Percentiles rank a stretch among this genome's conserved stretches.
Evolutionary conservation across 2,329 filamentous ascomycete genomes (phyloP).

Genomic region (Trichoderma polysporum): DNA sequence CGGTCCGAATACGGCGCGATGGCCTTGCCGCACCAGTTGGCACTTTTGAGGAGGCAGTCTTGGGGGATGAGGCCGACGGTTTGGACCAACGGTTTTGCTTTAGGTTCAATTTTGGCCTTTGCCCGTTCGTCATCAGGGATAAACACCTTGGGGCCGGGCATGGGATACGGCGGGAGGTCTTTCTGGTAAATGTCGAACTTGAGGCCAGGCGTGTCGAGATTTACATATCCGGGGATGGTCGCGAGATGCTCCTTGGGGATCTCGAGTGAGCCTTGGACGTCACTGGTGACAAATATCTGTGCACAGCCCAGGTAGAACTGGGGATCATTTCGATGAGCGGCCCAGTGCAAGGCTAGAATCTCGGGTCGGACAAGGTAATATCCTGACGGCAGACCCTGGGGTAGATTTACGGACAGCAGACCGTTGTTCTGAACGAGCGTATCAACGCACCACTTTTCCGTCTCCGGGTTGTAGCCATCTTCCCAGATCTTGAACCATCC

Average conservation of each 20-base stretch:
- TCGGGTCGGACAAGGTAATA: conserved; percentile 73
- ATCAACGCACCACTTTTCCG: conserved; percentile 67
- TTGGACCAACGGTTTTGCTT: conserved; percentile 17
- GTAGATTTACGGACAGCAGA: conserved; percentile 61
- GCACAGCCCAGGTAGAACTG: conserved; percentile 74
- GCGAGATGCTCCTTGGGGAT: conserved; percentile 46
- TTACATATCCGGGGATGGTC: conserved; percentile 54
- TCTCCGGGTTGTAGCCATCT: conserved; percentile 59
- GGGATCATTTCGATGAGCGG: conserved; percentile 53
- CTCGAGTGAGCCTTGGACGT: conserved; percentile 45
- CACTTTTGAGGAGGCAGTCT: conserved; percentile 63
- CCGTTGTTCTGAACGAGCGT: conserved; percentile 65
- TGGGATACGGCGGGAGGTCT: conserved; percentile 49
- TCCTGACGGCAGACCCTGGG: conserved; percentile 59
- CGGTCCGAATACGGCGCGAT: conserved; percentile 56
- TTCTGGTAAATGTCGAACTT: conserved; percentile 64
- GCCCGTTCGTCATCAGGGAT: conserved; percentile 33
- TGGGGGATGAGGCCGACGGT: conserved; percentile 52
- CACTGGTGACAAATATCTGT: conserved; percentile 61
- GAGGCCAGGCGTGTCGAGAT: conserved; percentile 53
- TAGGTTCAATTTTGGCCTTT: not conserved
- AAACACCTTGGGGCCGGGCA: conserved; percentile 55
- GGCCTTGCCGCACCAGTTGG: conserved; percentile 69
- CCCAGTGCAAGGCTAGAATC: conserved; percentile 66
- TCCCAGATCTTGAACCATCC: conserved; percentile 82